A percentile compares a stretch with the other conserved stretches of the same genome.
phyloP scores from a whole-genome alignment of 23 red algal genomes.

The Chondrus crispus region DNA sequence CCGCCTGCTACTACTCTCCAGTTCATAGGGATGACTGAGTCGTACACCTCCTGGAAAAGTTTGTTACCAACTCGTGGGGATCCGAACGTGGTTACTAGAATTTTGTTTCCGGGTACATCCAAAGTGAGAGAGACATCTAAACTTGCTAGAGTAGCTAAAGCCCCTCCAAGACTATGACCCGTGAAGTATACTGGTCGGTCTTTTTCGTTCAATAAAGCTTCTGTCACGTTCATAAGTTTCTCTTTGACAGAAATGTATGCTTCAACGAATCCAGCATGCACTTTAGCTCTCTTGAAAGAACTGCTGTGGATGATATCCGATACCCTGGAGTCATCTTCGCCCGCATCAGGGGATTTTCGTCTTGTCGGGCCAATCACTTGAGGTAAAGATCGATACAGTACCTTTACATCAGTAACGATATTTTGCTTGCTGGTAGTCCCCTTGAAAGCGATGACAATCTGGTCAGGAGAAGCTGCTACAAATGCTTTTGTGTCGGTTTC shows the following conservation, averaged over 20 bases:
- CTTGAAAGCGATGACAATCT: conserved; percentile 74
- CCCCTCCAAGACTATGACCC: conserved; percentile 76
- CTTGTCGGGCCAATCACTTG: background rate
- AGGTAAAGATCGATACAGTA: conserved; percentile 22
- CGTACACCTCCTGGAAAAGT: conserved; percentile 62
- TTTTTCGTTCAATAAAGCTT: conserved; percentile 27
- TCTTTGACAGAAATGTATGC: conserved; percentile 65
- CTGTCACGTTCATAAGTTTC: conserved; percentile 14
- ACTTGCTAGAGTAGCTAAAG: conserved; percentile 65
- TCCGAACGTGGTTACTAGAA: conserved; percentile 67
- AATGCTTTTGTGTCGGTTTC: conserved; percentile 72
- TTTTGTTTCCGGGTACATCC: background rate
- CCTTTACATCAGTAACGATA: conserved; percentile 62
- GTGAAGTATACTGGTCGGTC: conserved; percentile 51
- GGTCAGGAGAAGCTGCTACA: conserved; percentile 65
- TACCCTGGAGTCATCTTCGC: background rate
- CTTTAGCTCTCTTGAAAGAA: conserved; percentile 15
- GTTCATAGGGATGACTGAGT: conserved; percentile 37
- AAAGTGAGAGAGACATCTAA: conserved; percentile 39
- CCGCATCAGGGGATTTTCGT: background rate
- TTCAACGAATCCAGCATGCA: conserved; percentile 72
- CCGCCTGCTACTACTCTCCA: conserved; percentile 66
- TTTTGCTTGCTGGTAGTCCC: conserved; percentile 69
- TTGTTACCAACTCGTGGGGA: conserved; percentile 77
- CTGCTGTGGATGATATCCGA: conserved; percentile 4